Conservation (phyloP, 352 stramenopile species). For the Pythium aquatile region DNA sequence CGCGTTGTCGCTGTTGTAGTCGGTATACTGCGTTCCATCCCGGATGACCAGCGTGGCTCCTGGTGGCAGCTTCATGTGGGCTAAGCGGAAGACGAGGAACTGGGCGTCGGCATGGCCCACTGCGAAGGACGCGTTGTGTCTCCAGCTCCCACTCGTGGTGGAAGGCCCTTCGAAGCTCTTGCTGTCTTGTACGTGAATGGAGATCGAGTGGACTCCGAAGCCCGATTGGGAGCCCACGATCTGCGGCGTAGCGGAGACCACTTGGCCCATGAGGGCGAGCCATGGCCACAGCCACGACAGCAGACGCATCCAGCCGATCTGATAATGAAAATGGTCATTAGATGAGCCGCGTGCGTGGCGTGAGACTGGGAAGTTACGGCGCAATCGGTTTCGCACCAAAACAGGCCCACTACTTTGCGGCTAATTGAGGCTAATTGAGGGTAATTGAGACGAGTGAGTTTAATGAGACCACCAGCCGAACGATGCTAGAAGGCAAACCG, state of each 20-base stretch:
- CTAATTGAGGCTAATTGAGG: no score
- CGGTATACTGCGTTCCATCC: constrained; percentile 4
- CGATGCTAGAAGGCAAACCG: no score
- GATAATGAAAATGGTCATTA: not conserved
- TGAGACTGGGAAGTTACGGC: not conserved
- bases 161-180: not conserved
- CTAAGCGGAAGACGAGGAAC: constrained; percentile 40
- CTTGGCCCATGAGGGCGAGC: not conserved
- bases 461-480: no score
- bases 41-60: constrained; percentile 25
- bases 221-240: not conserved
- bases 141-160: not conserved
- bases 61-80: constrained; percentile 25
- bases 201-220: constrained; percentile 10
- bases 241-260: not conserved
- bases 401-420: no score
- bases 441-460: no score
- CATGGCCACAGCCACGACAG: not conserved
- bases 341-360: not conserved
- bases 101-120: constrained; percentile 28
- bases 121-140: constrained; percentile 23
- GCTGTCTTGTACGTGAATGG: constrained; percentile 14
- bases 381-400: not conserved
- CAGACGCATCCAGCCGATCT: not conserved
- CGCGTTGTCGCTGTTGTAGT: not conserved